Conservation (phyloP, 176 grass and related monocot genomes). For the Lolium multiflorum region DNA sequence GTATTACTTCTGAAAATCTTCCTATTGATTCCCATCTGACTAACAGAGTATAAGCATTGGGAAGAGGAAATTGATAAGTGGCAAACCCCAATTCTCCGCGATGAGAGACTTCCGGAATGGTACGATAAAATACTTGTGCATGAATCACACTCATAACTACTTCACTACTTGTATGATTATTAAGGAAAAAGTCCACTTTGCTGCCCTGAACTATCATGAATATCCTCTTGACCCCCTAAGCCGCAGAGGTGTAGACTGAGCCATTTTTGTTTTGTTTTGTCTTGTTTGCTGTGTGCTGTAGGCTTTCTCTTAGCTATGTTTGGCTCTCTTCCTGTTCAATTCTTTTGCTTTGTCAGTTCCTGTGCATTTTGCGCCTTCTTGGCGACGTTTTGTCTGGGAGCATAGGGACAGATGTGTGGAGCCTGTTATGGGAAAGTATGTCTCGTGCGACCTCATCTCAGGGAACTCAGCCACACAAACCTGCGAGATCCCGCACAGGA, state of each 20-base stretch:
- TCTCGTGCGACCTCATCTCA: background rate
- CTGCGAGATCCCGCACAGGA: background rate
- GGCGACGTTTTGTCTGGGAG: background rate
- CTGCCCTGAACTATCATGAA: background rate
- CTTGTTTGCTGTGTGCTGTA: background rate
- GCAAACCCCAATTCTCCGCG: constrained; percentile 77
- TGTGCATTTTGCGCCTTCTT: background rate
- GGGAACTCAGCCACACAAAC: background rate
- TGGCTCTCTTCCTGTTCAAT: background rate
- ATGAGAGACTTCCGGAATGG: constrained; percentile 95
- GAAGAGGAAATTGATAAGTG: constrained; percentile 94
- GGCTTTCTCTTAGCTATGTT: background rate
- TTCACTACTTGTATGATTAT: constrained; percentile 24
- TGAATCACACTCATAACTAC: constrained; percentile 8
- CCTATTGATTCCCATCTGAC: constrained; percentile 16
- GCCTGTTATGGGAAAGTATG: background rate
- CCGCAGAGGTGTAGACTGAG: background rate
- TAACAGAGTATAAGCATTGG: constrained; percentile 90
- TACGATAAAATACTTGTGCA: constrained; percentile 39
- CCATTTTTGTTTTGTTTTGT: background rate
- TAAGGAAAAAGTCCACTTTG: background rate
- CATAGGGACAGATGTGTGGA: background rate
- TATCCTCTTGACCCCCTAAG: background rate
- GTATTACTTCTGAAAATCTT: constrained; percentile 36
- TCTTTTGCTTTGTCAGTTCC: background rate